Percentiles rank a stretch among this genome's conserved stretches.
Evolutionary conservation across 371 early-diverging fungal genomes (phyloP).

Genomic region (Fennellomyces sp.): DNA sequence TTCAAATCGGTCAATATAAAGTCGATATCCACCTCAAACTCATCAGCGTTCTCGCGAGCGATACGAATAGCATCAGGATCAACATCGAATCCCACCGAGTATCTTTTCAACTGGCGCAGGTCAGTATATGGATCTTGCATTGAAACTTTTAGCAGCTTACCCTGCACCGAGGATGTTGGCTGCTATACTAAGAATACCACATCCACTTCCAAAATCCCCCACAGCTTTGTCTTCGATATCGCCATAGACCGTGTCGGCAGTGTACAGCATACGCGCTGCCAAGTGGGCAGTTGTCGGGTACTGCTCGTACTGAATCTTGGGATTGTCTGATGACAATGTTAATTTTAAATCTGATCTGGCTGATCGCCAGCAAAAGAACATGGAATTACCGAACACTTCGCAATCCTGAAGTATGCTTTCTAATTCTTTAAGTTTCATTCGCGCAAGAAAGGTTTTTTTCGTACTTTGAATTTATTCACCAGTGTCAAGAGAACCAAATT

Average conservation of each 20-base stretch:
- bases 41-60: slow-evolving; percentile 69
- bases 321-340: slow-evolving; percentile 44
- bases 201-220: slow-evolving; percentile 85
- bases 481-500: too few relatives aligned
- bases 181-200: slow-evolving; percentile 75
- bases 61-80: slow-evolving; percentile 81
- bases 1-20: slow-evolving; percentile 58
- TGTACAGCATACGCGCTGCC: slow-evolving; percentile 82
- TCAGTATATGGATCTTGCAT: too few relatives aligned
- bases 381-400: slow-evolving; percentile 60
- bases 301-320: slow-evolving; percentile 85
- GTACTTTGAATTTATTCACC: too few relatives aligned
- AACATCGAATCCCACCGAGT: slow-evolving; percentile 78
- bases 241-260: slow-evolving; percentile 74
- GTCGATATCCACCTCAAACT: slow-evolving; percentile 70
- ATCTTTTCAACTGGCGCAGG: slow-evolving; percentile 22
- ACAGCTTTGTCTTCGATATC: slow-evolving; percentile 80
- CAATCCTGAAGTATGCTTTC: slow-evolving; percentile 77
- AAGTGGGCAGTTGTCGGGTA: slow-evolving; percentile 88
- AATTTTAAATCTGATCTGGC: slow-evolving; percentile 4
- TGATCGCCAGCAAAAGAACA: neutral
- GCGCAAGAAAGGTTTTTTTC: neutral
- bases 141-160: slow-evolving; percentile 15
- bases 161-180: slow-evolving; percentile 67
- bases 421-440: slow-evolving; percentile 79